phyloP scores from a whole-genome alignment of 78 protist species.

The Bigelowiella natans region DNA sequence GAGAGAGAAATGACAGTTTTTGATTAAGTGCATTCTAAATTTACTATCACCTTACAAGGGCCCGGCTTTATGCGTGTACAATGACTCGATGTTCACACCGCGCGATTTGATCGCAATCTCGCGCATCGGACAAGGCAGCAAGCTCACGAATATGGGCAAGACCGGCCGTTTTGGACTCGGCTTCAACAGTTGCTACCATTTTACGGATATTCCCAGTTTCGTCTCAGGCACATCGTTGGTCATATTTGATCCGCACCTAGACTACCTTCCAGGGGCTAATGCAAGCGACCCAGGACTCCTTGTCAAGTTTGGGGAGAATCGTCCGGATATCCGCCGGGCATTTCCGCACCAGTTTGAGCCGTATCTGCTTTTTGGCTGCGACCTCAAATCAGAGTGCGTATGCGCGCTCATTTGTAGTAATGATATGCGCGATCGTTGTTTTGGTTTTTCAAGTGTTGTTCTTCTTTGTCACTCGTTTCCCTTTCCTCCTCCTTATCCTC shows the following conservation, averaged over 20 bases:
- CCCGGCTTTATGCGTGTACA: neutral
- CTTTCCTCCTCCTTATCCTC: no score
- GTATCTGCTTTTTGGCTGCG: neutral
- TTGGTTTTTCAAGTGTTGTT: no score
- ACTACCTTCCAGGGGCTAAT: neutral
- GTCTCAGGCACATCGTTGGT: neutral
- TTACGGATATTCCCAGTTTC: conserved; percentile 14
- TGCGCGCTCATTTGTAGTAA: no score
- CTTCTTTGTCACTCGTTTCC: no score
- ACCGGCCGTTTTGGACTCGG: neutral
- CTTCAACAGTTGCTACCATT: conserved; percentile 5
- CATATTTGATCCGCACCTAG: conserved; percentile 1
- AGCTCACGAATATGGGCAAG: neutral
- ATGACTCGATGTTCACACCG: neutral
- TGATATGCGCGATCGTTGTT: no score
- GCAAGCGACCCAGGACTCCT: neutral
- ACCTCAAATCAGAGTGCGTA: neutral
- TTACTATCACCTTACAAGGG: no score
- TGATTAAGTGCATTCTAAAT: no score
- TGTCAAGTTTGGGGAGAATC: neutral
- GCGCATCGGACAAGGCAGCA: neutral
- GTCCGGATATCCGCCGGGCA: neutral
- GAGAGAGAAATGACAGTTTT: no score
- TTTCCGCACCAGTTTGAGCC: conserved; percentile 5
- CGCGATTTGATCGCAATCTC: neutral